These are phyloP conservation scores for Ustilago shanxiensis DNA, from an alignment of 1,284 basidiomycete genomes.

Conservation along the genomic window DNA sequence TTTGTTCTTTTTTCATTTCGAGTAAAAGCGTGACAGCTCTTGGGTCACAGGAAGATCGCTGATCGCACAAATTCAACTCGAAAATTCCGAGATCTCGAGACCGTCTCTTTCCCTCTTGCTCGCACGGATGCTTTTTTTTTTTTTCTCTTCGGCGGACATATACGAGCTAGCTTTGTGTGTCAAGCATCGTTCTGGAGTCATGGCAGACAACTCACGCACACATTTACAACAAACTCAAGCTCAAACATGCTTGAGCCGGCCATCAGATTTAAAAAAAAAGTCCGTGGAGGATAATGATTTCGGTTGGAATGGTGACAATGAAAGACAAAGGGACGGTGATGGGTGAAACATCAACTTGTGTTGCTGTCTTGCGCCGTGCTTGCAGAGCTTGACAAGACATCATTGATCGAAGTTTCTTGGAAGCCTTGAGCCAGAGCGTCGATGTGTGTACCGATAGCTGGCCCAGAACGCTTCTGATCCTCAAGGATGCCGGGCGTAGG, in stretches of 20 bases:
- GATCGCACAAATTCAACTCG: conserved; percentile 4
- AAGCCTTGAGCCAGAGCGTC: conserved; percentile 41
- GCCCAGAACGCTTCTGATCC: conserved; percentile 30
- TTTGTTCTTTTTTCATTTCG: conserved; percentile 8
- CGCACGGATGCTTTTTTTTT: conserved; percentile 11
- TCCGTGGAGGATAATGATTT: not conserved
- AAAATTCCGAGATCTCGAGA: conserved; percentile 2
- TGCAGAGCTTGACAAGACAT: conserved; percentile 32
- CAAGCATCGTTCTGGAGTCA: too few relatives aligned
- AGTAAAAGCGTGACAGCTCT: not conserved
- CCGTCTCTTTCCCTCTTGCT: conserved; percentile 2
- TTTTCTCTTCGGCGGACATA: not conserved
- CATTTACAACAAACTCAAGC: too few relatives aligned
- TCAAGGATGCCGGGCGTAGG: conserved; percentile 45
- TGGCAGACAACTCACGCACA: not conserved
- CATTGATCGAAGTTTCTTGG: conserved; percentile 42
- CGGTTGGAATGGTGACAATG: conserved; percentile 20
- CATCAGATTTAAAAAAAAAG: too few relatives aligned
- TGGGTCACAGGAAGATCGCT: conserved; percentile 23
- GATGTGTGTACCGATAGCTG: conserved; percentile 32
- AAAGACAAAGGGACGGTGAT: not conserved
- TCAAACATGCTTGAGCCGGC: too few relatives aligned
- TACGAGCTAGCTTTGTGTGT: too few relatives aligned
- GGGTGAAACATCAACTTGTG: conserved; percentile 3
- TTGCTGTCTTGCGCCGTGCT: conserved; percentile 19